Conservation (phyloP, 495 filamentous ascomycete species). For the Penicillium alfredii region DNA sequence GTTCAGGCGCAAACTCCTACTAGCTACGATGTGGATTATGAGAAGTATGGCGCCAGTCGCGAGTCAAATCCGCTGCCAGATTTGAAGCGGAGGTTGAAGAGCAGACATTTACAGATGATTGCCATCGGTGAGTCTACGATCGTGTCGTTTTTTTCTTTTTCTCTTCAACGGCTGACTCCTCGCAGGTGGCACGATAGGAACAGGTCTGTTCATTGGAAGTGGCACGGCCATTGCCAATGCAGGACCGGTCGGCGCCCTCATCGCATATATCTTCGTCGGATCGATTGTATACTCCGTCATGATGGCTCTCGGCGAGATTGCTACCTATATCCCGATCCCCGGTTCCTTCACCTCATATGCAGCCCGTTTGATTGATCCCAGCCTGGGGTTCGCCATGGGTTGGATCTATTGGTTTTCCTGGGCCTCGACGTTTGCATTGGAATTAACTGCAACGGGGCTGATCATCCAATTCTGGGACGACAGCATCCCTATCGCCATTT, state of each 20-base stretch:
- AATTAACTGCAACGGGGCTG: conserved; percentile 66
- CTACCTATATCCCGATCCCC: conserved; percentile 70
- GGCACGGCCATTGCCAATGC: conserved; percentile 59
- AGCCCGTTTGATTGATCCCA: conserved; percentile 64
- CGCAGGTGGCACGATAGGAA: conserved; percentile 71
- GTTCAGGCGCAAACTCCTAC: not conserved
- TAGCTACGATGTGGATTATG: conserved; percentile 33
- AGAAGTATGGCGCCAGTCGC: conserved; percentile 38
- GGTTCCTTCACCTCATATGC: conserved; percentile 73
- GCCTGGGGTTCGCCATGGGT: conserved; percentile 72
- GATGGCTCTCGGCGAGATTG: conserved; percentile 61
- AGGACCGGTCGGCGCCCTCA: conserved; percentile 63
- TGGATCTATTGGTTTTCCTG: conserved; percentile 69
- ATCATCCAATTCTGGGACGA: conserved; percentile 72
- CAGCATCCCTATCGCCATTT: conserved; percentile 56
- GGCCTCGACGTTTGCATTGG: conserved; percentile 66
- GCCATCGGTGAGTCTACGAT: conserved; percentile 60
- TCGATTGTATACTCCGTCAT: conserved; percentile 57
- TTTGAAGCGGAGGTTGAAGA: conserved; percentile 59
- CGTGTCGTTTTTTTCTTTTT: conserved; percentile 39
- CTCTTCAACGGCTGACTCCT: conserved; percentile 25
- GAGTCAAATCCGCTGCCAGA: conserved; percentile 39
- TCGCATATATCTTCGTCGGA: conserved; percentile 62
- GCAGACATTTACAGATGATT: conserved; percentile 68
- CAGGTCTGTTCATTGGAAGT: conserved; percentile 73